Evolutionary conservation across 495 filamentous ascomycete genomes (phyloP), one percentile per base, ranked within the genome.

Genomic region (Penicillium cinerascens): DNA sequence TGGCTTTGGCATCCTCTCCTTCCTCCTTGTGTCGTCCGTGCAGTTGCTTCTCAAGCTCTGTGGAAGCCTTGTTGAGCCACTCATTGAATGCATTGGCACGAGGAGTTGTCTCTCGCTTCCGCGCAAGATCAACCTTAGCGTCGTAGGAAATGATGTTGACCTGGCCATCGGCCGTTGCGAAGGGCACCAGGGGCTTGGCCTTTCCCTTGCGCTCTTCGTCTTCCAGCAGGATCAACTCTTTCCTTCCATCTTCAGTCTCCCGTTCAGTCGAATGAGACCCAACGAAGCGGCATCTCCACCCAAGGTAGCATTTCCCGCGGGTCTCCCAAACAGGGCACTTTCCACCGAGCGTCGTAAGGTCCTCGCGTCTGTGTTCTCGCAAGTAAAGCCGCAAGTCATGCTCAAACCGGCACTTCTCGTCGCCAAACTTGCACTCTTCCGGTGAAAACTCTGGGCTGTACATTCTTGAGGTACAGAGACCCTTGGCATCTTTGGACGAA

Each of bases 281-380:
- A 15, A 88, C 85, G 61, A 95, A 91, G 11, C 92, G 88, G 66
- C 93, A 98, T 61, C 87, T 95, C 91, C 92, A 98, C 2, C 93
- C 93, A 15, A 84, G 79, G 45, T 74, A 70, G 60, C 93, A 98
- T 56, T 74, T 81, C 27, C 93, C 95, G 22, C 81, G 76, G 8
- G 74, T 78, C 58, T 91, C 85, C 71, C 79, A 96, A 13, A 92
- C 78, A 0, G 92, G 91, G 64, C 93, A 98, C 20, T 85, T 68
- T 0, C 89, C 86, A 47, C 73, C 73, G 53, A 95, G 84, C 0
- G 87, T 88, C 0, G 75, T 76, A 9, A 97, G 77, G 58, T 97
- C 89, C 44, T 81, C 80, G 26, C 89, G 81, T 55, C 91, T 92
- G 48, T 89, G 87, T 22, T 92, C 85, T 42, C 82, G 83, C 56